These are phyloP conservation scores for Tolypocladium nubicola DNA, from an alignment of 2,329 filamentous ascomycete species.

Conservation along the genomic window DNA sequence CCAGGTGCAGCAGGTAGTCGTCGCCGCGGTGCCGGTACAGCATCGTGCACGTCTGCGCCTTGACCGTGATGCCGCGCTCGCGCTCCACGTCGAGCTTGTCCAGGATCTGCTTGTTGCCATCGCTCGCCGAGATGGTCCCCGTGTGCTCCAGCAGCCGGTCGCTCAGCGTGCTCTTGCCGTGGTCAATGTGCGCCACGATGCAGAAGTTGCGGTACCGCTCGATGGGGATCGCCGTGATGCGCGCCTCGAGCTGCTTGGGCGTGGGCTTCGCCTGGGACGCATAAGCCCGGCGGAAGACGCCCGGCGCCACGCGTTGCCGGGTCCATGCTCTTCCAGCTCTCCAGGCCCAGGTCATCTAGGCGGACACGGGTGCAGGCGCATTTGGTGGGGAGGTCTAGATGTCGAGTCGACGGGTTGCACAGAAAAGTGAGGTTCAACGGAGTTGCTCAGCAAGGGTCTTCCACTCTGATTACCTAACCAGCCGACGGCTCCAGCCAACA, in stretches of 20 bases:
- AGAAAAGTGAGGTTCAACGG: background rate
- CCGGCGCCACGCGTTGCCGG: constrained; percentile 18
- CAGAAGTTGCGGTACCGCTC: constrained; percentile 89
- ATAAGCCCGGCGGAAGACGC: constrained; percentile 4
- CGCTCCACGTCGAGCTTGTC: constrained; percentile 96
- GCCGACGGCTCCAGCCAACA: background rate
- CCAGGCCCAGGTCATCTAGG: constrained; percentile 26
- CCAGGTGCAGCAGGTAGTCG: constrained; percentile 89
- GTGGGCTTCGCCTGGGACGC: constrained; percentile 16
- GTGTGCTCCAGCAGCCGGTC: constrained; percentile 90
- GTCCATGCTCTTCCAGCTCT: constrained; percentile 25
- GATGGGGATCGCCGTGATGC: constrained; percentile 66
- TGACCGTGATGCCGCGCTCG: constrained; percentile 94
- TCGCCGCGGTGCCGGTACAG: constrained; percentile 76
- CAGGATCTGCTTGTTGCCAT: constrained; percentile 83
- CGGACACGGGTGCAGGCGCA: constrained; percentile 5
- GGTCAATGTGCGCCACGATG: constrained; percentile 96
- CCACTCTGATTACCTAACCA: background rate
- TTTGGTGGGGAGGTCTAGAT: constrained; percentile 1
- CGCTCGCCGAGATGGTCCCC: constrained; percentile 76
- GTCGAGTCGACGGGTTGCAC: background rate
- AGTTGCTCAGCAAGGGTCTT: background rate
- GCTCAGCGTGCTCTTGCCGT: constrained; percentile 93
- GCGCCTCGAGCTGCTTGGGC: constrained; percentile 25
- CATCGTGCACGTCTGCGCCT: constrained; percentile 98